Conservation (phyloP, 2,329 filamentous ascomycete species). For the Arthroderma sp. region DNA sequence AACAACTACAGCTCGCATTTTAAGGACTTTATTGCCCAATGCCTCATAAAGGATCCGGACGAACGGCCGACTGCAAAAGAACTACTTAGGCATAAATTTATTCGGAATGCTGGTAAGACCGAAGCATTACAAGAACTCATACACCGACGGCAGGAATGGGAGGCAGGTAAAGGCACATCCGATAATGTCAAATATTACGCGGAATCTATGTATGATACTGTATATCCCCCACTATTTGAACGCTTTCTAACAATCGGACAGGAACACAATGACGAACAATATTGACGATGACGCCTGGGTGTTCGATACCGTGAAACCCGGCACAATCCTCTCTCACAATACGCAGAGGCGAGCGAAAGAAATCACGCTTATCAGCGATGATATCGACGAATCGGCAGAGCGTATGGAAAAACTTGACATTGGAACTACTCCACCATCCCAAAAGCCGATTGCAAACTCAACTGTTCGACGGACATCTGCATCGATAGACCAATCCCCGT, state of each 20-base stretch:
- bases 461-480: conserved; percentile 39
- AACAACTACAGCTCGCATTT: conserved; percentile 72
- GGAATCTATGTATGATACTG: conserved; percentile 56
- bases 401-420: conserved; percentile 28
- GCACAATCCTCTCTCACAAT: conserved; percentile 43
- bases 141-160: conserved; percentile 64
- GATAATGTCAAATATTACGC: conserved; percentile 78
- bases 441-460: conserved; percentile 44
- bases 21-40: conserved; percentile 84
- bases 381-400: conserved; percentile 25
- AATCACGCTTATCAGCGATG: conserved; percentile 23
- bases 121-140: conserved; percentile 82
- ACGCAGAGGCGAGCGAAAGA: conserved; percentile 36
- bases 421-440: conserved; percentile 31
- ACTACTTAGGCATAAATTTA: conserved; percentile 75
- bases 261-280: conserved; percentile 48
- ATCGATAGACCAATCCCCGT: conserved; percentile 35
- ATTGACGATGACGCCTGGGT: conserved; percentile 79
- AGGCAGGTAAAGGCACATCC: conserved; percentile 56
- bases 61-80: conserved; percentile 73
- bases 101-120: conserved; percentile 72
- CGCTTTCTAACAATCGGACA: conserved; percentile 16
- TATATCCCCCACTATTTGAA: neutral
- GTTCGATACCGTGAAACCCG: conserved; percentile 77
- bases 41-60: conserved; percentile 84